Percentiles rank a stretch among this genome's conserved stretches.
Evolutionary conservation across 1,139 yeast genomes (phyloP).

Genomic region (Candida glucosophila): DNA sequence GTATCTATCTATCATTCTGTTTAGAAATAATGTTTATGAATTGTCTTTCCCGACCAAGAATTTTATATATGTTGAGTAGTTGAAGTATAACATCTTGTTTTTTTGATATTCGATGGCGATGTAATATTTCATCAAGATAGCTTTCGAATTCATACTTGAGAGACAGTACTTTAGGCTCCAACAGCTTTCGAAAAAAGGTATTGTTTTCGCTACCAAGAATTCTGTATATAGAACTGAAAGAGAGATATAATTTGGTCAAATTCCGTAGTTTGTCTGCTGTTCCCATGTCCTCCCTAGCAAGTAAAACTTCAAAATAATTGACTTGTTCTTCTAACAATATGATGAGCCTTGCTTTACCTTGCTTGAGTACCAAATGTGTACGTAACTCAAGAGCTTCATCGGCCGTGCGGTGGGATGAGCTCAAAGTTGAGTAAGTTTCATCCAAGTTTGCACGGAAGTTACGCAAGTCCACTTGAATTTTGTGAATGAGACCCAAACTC

Average conservation of each 20-base stretch:
- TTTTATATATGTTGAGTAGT: conserved; percentile 19
- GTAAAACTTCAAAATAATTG: conserved; percentile 29
- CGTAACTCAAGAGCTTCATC: conserved; percentile 12
- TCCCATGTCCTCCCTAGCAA: conserved; percentile 9
- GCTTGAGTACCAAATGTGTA: conserved; percentile 15
- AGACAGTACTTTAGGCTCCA: conserved; percentile 37
- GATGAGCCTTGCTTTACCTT: conserved; percentile 21
- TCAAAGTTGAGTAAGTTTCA: conserved; percentile 14
- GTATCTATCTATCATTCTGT: conserved; percentile 1
- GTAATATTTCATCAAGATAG: conserved; percentile 29
- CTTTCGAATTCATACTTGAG: conserved; percentile 39
- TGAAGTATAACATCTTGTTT: conserved; percentile 12
- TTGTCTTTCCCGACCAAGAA: conserved; percentile 20
- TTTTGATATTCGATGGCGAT: conserved; percentile 1
- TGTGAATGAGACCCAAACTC: conserved; percentile 37
- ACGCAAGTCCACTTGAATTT: conserved; percentile 31
- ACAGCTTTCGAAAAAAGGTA: too few relatives aligned
- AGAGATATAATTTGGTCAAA: conserved; percentile 34
- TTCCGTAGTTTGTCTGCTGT: conserved; percentile 10
- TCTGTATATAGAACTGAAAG: conserved; percentile 21
- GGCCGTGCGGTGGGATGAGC: conserved; percentile 13
- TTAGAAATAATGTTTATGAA: conserved; percentile 7
- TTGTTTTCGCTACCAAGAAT: too few relatives aligned
- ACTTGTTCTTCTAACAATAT: conserved; percentile 33
- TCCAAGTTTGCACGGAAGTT: conserved; percentile 29